Conservation (phyloP, 106 monocot genomes). For the Acanthochlamys bracteata region DNA sequence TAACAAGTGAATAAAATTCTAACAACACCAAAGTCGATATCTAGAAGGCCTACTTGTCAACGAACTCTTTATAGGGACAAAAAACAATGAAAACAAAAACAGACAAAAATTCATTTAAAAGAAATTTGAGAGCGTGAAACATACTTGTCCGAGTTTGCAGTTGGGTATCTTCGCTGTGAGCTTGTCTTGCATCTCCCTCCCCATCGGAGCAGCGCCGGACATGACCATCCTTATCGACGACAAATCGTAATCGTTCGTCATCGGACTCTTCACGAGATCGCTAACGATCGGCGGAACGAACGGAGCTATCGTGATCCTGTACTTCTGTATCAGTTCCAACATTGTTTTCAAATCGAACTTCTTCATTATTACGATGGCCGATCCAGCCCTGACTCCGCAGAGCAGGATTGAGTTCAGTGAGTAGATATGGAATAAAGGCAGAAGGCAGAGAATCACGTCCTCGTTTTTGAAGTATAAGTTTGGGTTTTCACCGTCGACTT, state of each 20-base stretch:
- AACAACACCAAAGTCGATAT: too few species aligned
- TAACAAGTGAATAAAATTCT: too few species aligned
- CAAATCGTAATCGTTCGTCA: slow-evolving; percentile 39
- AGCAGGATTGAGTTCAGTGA: slow-evolving; percentile 68
- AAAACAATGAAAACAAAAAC: neutral
- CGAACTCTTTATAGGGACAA: too few species aligned
- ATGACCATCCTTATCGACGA: slow-evolving; percentile 50
- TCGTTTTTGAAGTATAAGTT: slow-evolving; percentile 39
- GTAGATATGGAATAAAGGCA: slow-evolving; percentile 84
- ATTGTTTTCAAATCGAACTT: slow-evolving; percentile 49
- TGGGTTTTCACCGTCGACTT: slow-evolving; percentile 78
- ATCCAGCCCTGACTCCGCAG: slow-evolving; percentile 50
- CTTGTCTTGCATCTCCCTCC: slow-evolving; percentile 63
- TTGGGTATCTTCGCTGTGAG: slow-evolving; percentile 51
- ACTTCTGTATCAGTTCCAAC: slow-evolving; percentile 59
- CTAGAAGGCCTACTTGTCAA: too few species aligned
- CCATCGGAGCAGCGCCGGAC: slow-evolving; percentile 87
- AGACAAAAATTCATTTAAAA: neutral
- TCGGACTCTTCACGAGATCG: slow-evolving; percentile 44
- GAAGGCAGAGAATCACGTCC: slow-evolving; percentile 65
- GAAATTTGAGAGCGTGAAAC: neutral
- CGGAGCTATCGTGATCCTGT: slow-evolving; percentile 50
- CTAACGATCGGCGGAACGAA: slow-evolving; percentile 74
- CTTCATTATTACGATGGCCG: slow-evolving; percentile 54
- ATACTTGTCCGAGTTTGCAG: slow-evolving; percentile 63